These are phyloP conservation scores for Neurospora sp. DNA, from an alignment of 495 filamentous ascomycete species.

Conservation along the genomic window DNA sequence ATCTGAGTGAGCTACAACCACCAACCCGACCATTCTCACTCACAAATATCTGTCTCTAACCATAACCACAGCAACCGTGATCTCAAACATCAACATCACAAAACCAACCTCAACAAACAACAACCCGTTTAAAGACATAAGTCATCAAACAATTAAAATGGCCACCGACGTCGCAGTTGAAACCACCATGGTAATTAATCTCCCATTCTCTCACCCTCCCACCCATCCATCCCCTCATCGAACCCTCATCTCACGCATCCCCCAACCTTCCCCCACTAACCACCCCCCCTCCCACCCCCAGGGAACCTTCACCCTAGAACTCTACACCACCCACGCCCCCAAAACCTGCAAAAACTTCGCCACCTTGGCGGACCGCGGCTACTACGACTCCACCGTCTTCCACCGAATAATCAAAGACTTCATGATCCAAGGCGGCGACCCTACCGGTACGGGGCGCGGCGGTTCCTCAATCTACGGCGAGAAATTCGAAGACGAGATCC, in stretches of 20 bases:
- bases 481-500: slow-evolving; percentile 90
- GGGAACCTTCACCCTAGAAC: slow-evolving; percentile 80
- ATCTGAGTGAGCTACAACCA: not conserved
- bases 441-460: slow-evolving; percentile 89
- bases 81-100: not conserved
- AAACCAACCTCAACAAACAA: not conserved
- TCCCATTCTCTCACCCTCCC: not conserved
- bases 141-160: slow-evolving; percentile 33
- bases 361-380: slow-evolving; percentile 65
- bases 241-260: not conserved
- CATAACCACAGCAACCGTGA: not conserved
- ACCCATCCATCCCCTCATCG: too few relatives aligned
- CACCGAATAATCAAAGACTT: slow-evolving; percentile 94
- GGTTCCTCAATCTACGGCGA: slow-evolving; percentile 86
- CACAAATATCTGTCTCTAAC: not conserved
- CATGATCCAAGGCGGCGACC: slow-evolving; percentile 96
- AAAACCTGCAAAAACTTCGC: slow-evolving; percentile 83
- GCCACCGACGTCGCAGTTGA: slow-evolving; percentile 66
- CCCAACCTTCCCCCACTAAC: not conserved
- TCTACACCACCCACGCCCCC: slow-evolving; percentile 50
- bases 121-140: not conserved
- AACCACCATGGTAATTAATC: slow-evolving; percentile 47
- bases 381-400: slow-evolving; percentile 79
- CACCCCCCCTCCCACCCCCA: slow-evolving; percentile 18
- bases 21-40: not conserved